A percentile compares a stretch with the other conserved stretches of the same genome.
Evolutionary conservation across 164 flowering plant genomes (phyloP).

Genomic region (Aristolochia fimbriata): DNA sequence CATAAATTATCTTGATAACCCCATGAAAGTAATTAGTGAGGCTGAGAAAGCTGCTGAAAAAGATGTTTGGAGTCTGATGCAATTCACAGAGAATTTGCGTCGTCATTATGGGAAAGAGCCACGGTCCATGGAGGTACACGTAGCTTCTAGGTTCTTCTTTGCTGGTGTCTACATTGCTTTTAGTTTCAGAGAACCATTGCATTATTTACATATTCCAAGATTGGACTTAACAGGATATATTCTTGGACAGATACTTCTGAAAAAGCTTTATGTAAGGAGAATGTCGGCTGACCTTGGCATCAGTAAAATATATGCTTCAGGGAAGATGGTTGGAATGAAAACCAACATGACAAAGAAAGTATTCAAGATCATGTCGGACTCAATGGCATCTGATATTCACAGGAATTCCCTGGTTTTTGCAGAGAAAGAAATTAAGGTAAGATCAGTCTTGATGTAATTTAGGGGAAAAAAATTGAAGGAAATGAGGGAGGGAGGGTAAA

Average conservation of each 20-base stretch:
- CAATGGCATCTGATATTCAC: slow-evolving; percentile 57
- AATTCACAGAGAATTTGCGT: slow-evolving; percentile 74
- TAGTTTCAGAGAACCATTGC: neutral
- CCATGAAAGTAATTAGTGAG: slow-evolving; percentile 58
- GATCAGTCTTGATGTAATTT: too few species aligned
- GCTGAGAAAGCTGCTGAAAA: slow-evolving; percentile 86
- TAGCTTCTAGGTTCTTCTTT: neutral
- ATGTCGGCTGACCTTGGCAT: slow-evolving; percentile 98
- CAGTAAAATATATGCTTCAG: slow-evolving; percentile 60
- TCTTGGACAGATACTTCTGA: slow-evolving; percentile 36
- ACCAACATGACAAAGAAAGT: slow-evolving; percentile 73
- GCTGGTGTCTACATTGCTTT: neutral
- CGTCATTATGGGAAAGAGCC: slow-evolving; percentile 95
- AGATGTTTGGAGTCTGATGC: slow-evolving; percentile 75
- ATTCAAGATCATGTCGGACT: slow-evolving; percentile 68
- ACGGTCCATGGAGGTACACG: slow-evolving; percentile 57
- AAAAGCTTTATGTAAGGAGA: slow-evolving; percentile 84
- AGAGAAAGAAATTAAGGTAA: slow-evolving; percentile 63
- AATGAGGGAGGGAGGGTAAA: too few species aligned
- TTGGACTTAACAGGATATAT: neutral
- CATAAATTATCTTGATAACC: slow-evolving; percentile 83
- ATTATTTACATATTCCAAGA: neutral
- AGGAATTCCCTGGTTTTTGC: slow-evolving; percentile 48
- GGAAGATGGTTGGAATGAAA: slow-evolving; percentile 74
- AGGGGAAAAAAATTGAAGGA: too few species aligned